Evolutionary conservation across 257 asterid genomes (phyloP), one percentile per base, ranked within the genome.

Genomic region (Paraleonurus japonicus): DNA sequence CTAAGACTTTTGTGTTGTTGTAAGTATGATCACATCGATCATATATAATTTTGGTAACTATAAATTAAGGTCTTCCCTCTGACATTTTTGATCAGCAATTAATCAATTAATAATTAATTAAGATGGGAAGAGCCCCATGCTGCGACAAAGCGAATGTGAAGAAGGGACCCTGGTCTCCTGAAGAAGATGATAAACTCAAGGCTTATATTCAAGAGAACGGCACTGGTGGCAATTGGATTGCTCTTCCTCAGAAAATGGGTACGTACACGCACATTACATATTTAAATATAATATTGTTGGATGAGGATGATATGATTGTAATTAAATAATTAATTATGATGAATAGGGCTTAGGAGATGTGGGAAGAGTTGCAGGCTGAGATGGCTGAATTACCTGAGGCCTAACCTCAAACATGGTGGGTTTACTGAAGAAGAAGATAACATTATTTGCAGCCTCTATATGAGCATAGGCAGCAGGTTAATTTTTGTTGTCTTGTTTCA

Each of bases 401-500:
- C 98, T 16, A 88, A 92, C 33, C 81, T 92, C 69, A 92, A 86
- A 55, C 98, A 92, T 76, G 98, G 98, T 54, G 96, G 96, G 50
- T 92, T 92, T 65, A 92, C 92, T 55, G 96, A 92, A 76, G 96
- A 92, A 88, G 98, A 92, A 83, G 98, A 92, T 78, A 88, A 84
- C 67, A 85, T 86, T 79, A 92, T 92, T 62, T 92, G 96, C 81
- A 90, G 85, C 85, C 96, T 92, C 77, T 92, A 92, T 55, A 88
- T 92, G 55, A 92, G 98, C 75, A 92, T 92, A 70, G 98, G 98
- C 80, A 92, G 98, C 98, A 90, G 98, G 98, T 73, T 60, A n/a
- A n/a, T 43, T 64, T 57, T 35, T 91, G 95, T 89, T 88, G 62
- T 87, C 43, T 83, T 74, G 71, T n/a, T n/a, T n/a, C n/a, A n/a